These are phyloP conservation scores for Kappamyces sp. DNA, from an alignment of 192 early-diverging fungal genomes.

Conservation along the genomic window DNA sequence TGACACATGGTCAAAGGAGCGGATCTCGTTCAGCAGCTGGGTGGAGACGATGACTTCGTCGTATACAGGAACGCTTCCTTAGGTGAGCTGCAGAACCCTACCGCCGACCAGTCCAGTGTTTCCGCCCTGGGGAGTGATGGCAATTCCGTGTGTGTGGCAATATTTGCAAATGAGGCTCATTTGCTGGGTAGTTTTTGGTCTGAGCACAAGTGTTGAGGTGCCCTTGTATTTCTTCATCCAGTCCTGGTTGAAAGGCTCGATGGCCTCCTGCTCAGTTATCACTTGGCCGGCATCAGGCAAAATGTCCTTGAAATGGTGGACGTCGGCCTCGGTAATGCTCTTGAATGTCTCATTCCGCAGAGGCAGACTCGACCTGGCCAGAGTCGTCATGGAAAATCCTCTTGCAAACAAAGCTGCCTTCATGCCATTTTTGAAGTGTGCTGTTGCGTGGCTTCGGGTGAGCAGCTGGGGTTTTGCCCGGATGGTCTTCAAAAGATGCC, in stretches of 20 bases:
- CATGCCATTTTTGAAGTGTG: too few species aligned
- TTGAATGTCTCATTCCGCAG: slow-evolving; percentile 22
- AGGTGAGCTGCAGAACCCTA: too few species aligned
- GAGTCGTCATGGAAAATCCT: too few species aligned
- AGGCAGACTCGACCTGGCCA: too few species aligned
- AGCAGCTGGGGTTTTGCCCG: too few species aligned
- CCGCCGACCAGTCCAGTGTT: slow-evolving; percentile 93
- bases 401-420: too few species aligned
- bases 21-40: slow-evolving; percentile 65
- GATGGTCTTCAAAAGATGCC: too few species aligned
- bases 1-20: slow-evolving; percentile 44
- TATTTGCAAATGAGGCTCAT: slow-evolving; percentile 80
- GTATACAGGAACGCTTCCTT: slow-evolving; percentile 85
- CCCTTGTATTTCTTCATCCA: slow-evolving; percentile 96
- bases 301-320: slow-evolving; percentile 20
- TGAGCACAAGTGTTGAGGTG: slow-evolving; percentile 69
- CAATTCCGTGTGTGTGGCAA: slow-evolving; percentile 77
- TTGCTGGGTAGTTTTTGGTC: slow-evolving; percentile 79
- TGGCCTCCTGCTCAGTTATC: slow-evolving; percentile 23
- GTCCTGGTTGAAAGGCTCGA: slow-evolving; percentile 55
- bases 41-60: slow-evolving; percentile 89
- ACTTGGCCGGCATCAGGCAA: slow-evolving; percentile 3
- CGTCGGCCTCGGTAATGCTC: slow-evolving; percentile 22
- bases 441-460: too few species aligned
- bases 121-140: slow-evolving; percentile 96